These are phyloP conservation scores for Candolleomyces efflorescens DNA, from an alignment of 768 basidiomycete genomes.

Conservation along the genomic window DNA sequence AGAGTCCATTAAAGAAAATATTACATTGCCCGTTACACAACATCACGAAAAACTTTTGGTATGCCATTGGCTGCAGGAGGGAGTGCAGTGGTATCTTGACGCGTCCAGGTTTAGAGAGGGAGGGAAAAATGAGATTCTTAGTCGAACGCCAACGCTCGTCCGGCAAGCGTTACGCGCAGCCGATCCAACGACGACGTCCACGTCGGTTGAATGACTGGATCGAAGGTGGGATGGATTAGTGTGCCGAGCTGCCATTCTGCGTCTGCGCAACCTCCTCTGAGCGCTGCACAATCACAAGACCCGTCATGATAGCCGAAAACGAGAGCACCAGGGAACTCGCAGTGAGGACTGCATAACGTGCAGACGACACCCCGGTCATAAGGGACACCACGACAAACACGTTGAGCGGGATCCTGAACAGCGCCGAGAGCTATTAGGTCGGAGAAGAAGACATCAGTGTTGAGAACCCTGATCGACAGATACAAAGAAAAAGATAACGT, in stretches of 20 bases:
- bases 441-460: not conserved
- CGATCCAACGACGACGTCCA: not conserved
- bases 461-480: not conserved
- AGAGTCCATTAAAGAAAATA: too few species aligned
- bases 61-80: too few species aligned
- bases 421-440: conserved; percentile 49
- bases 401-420: conserved; percentile 75
- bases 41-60: too few species aligned
- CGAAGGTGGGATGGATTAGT: too few species aligned
- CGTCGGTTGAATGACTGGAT: too few species aligned
- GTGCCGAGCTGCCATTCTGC: too few species aligned
- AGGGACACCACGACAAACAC: conserved; percentile 68
- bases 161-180: too few species aligned
- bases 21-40: too few species aligned
- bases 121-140: too few species aligned
- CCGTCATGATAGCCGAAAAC: conserved; percentile 57
- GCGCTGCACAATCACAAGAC: conserved; percentile 38
- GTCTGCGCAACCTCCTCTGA: conserved; percentile 2
- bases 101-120: too few species aligned
- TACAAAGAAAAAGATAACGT: conserved; percentile 16
- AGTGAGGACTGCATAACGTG: conserved; percentile 55
- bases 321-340: conserved; percentile 54
- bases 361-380: conserved; percentile 63
- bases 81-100: too few species aligned
- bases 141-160: too few species aligned